Evolutionary conservation across 768 basidiomycete genomes (phyloP).

Genomic region (Mycena maculata): DNA sequence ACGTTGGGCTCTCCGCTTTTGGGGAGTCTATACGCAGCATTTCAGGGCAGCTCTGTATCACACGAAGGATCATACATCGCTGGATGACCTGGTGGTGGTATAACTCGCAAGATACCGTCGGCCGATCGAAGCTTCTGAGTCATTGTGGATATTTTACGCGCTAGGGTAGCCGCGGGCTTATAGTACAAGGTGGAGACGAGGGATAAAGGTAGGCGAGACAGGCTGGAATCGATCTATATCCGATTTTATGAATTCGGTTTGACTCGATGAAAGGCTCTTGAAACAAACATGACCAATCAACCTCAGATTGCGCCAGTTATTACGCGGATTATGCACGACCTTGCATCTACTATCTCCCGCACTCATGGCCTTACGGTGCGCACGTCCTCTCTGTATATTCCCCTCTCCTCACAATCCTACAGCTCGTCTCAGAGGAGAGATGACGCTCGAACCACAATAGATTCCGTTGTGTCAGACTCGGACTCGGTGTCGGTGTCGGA

Average conservation of each 20-base stretch:
- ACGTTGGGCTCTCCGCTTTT: constrained; percentile 89
- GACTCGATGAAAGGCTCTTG: constrained; percentile 13
- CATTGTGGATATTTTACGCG: constrained; percentile 56
- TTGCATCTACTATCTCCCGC: not conserved
- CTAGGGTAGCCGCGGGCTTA: constrained; percentile 19
- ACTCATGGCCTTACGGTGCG: constrained; percentile 11
- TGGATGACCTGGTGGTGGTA: constrained; percentile 63
- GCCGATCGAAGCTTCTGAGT: constrained; percentile 64
- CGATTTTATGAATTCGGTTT: constrained; percentile 22
- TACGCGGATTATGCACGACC: not conserved
- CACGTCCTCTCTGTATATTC: not conserved
- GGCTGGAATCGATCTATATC: constrained; percentile 32
- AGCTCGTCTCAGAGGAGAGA: constrained; percentile 10
- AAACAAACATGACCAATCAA: no score
- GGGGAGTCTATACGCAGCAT: constrained; percentile 61
- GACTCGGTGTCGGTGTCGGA: not conserved
- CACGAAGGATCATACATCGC: constrained; percentile 55
- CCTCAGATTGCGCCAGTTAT: no score
- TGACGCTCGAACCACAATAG: not conserved
- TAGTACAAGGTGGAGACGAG: constrained; percentile 33
- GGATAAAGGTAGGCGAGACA: constrained; percentile 28
- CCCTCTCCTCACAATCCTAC: not conserved
- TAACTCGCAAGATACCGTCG: constrained; percentile 61
- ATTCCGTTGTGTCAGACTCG: not conserved
- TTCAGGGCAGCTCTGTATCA: constrained; percentile 24